Evolutionary conservation across 768 basidiomycete species (phyloP).

Genomic region (Podaxis pistillaris): DNA sequence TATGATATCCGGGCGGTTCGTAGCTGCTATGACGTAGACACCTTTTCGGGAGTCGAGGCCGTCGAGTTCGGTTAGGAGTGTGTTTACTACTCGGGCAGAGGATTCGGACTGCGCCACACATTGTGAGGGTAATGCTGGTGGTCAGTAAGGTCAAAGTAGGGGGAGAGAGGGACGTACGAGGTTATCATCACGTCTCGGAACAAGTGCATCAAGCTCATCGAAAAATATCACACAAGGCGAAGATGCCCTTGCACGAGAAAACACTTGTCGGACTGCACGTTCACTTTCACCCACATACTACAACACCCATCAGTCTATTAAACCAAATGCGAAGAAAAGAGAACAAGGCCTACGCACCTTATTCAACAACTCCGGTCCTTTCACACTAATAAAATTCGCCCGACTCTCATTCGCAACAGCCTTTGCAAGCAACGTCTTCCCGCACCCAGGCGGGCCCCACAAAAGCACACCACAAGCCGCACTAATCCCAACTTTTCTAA

Average conservation of each 20-base stretch:
- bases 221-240: constrained; percentile 96
- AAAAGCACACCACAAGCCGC: constrained; percentile 91
- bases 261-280: constrained; percentile 90
- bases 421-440: constrained; percentile 96
- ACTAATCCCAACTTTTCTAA: constrained; percentile 84
- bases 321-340: background rate
- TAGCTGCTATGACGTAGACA: constrained; percentile 93
- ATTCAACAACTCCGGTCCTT: constrained; percentile 95
- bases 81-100: constrained; percentile 91
- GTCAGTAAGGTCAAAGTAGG: background rate
- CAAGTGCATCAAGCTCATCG: constrained; percentile 91
- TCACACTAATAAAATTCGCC: constrained; percentile 97
- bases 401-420: constrained; percentile 95
- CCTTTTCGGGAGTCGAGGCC: constrained; percentile 84
- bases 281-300: constrained; percentile 99
- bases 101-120: constrained; percentile 70
- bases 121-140: background rate
- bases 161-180: constrained; percentile 50
- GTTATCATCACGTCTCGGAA: constrained; percentile 86
- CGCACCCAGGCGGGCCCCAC: constrained; percentile 99
- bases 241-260: constrained; percentile 89
- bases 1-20: constrained; percentile 95
- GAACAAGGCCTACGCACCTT: constrained; percentile 55
- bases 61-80: constrained; percentile 90
- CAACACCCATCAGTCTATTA: background rate